Evolutionary conservation across 1,139 yeast genomes (phyloP).

Genomic region (Saccharomyces pastorianus): DNA sequence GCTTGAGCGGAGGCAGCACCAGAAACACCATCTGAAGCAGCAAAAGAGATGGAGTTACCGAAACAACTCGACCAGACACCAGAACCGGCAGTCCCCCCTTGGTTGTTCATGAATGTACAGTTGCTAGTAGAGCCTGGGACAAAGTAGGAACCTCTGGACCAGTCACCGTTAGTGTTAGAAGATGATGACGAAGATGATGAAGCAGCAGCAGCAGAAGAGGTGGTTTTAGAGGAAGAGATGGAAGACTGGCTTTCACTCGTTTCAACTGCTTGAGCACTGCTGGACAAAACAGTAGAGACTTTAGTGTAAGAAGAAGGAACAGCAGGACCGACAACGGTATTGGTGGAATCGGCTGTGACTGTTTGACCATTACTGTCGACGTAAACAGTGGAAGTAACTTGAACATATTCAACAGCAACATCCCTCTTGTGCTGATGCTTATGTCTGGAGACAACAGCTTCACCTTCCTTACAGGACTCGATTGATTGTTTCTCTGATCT

Average conservation of each 20-base stretch:
- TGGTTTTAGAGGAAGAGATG: slow-evolving; percentile 14
- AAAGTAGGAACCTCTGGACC: slow-evolving; percentile 74
- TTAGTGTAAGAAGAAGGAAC: slow-evolving; percentile 20
- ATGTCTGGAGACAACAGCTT: slow-evolving; percentile 24
- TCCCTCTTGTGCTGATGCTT: slow-evolving; percentile 48
- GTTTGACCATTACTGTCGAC: slow-evolving; percentile 51
- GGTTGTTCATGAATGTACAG: slow-evolving; percentile 73
- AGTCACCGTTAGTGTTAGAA: slow-evolving; percentile 40
- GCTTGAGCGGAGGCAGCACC: slow-evolving; percentile 56
- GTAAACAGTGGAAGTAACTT: slow-evolving; percentile 68
- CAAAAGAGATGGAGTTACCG: slow-evolving; percentile 82
- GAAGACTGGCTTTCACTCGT: slow-evolving; percentile 13
- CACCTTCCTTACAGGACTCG: slow-evolving; percentile 10
- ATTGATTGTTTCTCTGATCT: slow-evolving; percentile 32
- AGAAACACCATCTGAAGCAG: slow-evolving; percentile 62
- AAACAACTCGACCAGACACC: slow-evolving; percentile 79
- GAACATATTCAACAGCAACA: slow-evolving; percentile 54
- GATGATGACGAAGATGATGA: slow-evolving; percentile 11
- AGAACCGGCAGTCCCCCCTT: slow-evolving; percentile 72
- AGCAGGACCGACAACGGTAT: slow-evolving; percentile 20
- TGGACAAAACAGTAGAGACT: slow-evolving; percentile 12
- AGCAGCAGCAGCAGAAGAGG: slow-evolving; percentile 12
- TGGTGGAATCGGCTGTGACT: slow-evolving; percentile 31
- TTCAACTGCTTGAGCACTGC: not conserved
- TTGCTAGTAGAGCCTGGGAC: slow-evolving; percentile 56